Evolutionary conservation across 352 stramenopile genomes (phyloP).

Genomic region (Phytopythium litorale): DNA sequence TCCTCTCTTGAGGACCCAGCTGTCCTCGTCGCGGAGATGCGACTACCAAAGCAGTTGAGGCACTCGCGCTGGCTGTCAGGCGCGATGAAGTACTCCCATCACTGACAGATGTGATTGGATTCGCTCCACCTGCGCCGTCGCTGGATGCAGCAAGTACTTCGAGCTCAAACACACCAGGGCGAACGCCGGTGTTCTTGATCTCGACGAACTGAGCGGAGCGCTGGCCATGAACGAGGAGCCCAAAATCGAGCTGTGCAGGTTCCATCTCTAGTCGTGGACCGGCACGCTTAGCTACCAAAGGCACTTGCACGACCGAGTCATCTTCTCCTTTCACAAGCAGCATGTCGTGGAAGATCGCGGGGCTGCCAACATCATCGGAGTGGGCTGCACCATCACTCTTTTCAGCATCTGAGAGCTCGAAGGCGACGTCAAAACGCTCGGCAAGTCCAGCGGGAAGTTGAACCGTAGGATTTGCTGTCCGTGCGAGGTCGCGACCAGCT

Average conservation of each 20-base stretch:
- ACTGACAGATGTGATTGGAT: neutral
- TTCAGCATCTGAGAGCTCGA: slow-evolving; percentile 17
- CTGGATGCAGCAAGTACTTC: slow-evolving; percentile 35
- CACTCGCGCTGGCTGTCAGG: slow-evolving; percentile 3
- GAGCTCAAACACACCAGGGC: slow-evolving; percentile 37
- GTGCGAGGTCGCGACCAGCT: slow-evolving; percentile 51
- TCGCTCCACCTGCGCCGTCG: neutral
- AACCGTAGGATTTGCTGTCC: slow-evolving; percentile 60
- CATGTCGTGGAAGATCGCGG: slow-evolving; percentile 54
- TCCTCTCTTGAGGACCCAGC: slow-evolving; percentile 24
- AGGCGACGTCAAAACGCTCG: slow-evolving; percentile 62
- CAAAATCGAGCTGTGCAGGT: slow-evolving; percentile 50
- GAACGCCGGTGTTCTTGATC: slow-evolving; percentile 43
- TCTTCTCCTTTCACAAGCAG: slow-evolving; percentile 61
- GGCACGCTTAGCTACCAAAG: slow-evolving; percentile 46
- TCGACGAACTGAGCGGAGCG: slow-evolving; percentile 49
- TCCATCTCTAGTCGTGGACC: slow-evolving; percentile 57
- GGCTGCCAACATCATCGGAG: slow-evolving; percentile 2
- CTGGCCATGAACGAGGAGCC: slow-evolving; percentile 59
- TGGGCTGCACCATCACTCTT: neutral
- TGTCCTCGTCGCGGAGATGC: slow-evolving; percentile 23
- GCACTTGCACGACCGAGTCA: slow-evolving; percentile 50
- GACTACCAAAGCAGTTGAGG: slow-evolving; percentile 1
- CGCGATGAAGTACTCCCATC: neutral
- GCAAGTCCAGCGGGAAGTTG: slow-evolving; percentile 57